phyloP scores from a whole-genome alignment of 2,329 filamentous ascomycete species.

The Colletotrichum higginsianum region DNA sequence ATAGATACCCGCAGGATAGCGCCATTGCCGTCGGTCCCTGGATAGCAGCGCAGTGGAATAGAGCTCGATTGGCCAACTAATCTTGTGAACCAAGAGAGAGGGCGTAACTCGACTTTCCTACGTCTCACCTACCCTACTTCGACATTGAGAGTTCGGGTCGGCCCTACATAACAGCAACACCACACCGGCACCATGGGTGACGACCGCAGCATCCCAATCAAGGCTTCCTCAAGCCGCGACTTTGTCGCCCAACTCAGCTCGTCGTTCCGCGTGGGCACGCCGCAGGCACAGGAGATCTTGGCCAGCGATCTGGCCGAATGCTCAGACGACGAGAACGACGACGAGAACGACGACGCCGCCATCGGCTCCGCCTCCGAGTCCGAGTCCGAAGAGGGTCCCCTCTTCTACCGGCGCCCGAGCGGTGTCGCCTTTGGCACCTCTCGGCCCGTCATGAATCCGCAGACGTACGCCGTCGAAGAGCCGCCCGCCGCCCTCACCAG shows the following conservation, averaged over 20 bases:
- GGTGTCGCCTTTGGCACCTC: conserved; percentile 81
- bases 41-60: background rate
- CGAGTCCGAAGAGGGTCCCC: conserved; percentile 58
- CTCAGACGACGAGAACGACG: conserved; percentile 61
- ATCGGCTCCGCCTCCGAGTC: conserved; percentile 51
- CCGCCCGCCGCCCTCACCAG: conserved; percentile 66
- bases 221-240: conserved; percentile 44
- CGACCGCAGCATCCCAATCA: conserved; percentile 37
- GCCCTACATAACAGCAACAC: background rate
- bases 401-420: conserved; percentile 81
- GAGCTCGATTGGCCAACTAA: background rate
- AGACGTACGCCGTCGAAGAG: conserved; percentile 52
- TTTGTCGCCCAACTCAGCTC: conserved; percentile 54
- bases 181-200: conserved; percentile 36
- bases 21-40: background rate
- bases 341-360: conserved; percentile 50
- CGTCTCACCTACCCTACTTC: background rate
- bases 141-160: background rate
- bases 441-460: conserved; percentile 77
- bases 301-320: conserved; percentile 77
- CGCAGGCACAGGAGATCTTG: conserved; percentile 76
- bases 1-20: background rate
- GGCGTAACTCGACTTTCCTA: background rate
- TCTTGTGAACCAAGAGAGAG: background rate
- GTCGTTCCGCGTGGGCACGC: conserved; percentile 74